These are phyloP conservation scores for Saxispiralis lemnorum DNA, from an alignment of 495 filamentous ascomycete species.

Conservation along the genomic window DNA sequence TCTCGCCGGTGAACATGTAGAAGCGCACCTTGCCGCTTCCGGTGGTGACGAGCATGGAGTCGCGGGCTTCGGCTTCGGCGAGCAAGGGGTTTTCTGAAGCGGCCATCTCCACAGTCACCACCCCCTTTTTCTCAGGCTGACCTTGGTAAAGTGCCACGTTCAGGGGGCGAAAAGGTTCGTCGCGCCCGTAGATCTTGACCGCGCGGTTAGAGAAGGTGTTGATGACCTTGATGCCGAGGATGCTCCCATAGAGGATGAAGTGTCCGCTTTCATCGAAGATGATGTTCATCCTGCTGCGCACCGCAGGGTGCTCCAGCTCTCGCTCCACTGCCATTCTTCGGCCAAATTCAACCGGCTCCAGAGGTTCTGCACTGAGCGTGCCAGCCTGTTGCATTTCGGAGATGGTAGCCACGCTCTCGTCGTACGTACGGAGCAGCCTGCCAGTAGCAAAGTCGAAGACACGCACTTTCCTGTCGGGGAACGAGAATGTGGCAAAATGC, in stretches of 20 bases:
- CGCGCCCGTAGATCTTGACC: slow-evolving; percentile 70
- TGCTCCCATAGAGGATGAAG: slow-evolving; percentile 85
- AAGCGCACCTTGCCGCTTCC: slow-evolving; percentile 81
- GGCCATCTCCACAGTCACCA: slow-evolving; percentile 95
- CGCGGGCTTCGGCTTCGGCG: slow-evolving; percentile 76
- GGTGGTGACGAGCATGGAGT: slow-evolving; percentile 74
- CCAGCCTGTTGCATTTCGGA: slow-evolving; percentile 90
- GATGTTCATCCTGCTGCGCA: slow-evolving; percentile 62
- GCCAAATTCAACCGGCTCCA: slow-evolving; percentile 84
- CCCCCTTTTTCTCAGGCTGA: slow-evolving; percentile 73
- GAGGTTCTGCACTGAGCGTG: slow-evolving; percentile 47
- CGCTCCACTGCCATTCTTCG: slow-evolving; percentile 73
- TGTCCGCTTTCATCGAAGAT: slow-evolving; percentile 92
- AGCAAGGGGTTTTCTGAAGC: slow-evolving; percentile 84
- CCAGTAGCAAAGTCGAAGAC: slow-evolving; percentile 82
- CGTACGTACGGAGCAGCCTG: slow-evolving; percentile 80
- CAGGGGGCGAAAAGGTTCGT: slow-evolving; percentile 70
- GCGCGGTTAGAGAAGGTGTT: slow-evolving; percentile 88
- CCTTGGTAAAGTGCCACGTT: slow-evolving; percentile 88
- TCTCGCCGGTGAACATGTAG: slow-evolving; percentile 93
- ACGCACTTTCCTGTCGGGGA: slow-evolving; percentile 81
- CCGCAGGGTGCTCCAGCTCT: slow-evolving; percentile 53
- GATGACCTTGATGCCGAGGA: slow-evolving; percentile 79
- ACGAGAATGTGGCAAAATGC: slow-evolving; percentile 77
- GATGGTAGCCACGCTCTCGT: slow-evolving; percentile 73